Percentiles rank a stretch among this genome's conserved stretches.
phyloP scores from a whole-genome alignment of 2,329 filamentous ascomycete species.

The Daldinia sp. region DNA sequence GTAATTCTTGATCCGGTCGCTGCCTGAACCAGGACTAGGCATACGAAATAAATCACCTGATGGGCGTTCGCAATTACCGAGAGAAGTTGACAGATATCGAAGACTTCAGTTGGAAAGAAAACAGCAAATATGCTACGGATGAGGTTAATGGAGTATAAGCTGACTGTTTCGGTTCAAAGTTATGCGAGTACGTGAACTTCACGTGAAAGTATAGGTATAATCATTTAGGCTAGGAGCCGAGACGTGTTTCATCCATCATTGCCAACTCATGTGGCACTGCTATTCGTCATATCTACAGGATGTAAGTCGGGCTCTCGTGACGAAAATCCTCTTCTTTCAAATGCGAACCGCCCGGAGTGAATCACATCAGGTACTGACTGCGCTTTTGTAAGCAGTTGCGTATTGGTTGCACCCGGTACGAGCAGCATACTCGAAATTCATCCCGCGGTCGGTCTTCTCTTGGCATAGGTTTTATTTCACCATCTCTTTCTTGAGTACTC shows the following conservation, averaged over 20 bases:
- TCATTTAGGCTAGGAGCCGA: constrained; percentile 22
- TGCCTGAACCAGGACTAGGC: background rate
- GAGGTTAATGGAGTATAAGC: background rate
- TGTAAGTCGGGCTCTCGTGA: constrained; percentile 12
- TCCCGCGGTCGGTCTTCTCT: background rate
- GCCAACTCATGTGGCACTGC: constrained; percentile 19
- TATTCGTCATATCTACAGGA: constrained; percentile 1
- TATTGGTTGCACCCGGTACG: background rate
- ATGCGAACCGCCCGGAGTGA: constrained; percentile 12
- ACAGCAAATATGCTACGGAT: background rate
- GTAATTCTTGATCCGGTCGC: background rate
- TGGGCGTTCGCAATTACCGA: background rate
- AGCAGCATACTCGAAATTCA: background rate
- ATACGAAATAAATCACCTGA: background rate
- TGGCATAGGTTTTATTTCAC: background rate
- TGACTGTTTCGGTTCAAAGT: background rate
- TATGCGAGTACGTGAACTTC: constrained; percentile 11
- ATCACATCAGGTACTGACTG: background rate
- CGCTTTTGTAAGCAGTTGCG: background rate
- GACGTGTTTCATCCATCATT: constrained; percentile 37
- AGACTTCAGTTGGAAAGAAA: background rate
- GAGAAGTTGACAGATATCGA: background rate
- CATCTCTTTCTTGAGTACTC: background rate
- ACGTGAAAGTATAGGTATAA: constrained; percentile 18
- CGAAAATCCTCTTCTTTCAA: constrained; percentile 12